A percentile compares a stretch with the other conserved stretches of the same genome.
These are phyloP conservation scores for Leersia perrieri DNA, from an alignment of 176 grass and related monocot genomes.

Conservation along the genomic window DNA sequence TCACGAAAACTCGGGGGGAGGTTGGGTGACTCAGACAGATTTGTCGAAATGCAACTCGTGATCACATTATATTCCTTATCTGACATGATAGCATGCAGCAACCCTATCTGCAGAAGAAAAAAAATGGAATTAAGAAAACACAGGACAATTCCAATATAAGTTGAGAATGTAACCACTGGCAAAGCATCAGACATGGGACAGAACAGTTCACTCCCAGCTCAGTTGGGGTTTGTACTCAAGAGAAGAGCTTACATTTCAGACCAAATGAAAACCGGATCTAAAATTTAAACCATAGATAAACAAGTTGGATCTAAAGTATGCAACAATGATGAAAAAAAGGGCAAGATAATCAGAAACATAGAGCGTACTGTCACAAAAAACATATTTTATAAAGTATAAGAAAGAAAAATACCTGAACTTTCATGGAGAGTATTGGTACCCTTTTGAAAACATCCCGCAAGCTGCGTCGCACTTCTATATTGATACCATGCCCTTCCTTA, in stretches of 20 bases:
- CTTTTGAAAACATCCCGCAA: conserved; percentile 89
- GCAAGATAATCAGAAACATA: background rate
- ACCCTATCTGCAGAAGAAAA: conserved; percentile 60
- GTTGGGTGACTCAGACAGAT: conserved; percentile 80
- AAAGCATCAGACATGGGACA: background rate
- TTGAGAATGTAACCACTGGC: background rate
- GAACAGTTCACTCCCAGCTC: background rate
- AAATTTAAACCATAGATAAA: background rate
- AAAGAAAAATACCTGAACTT: conserved; percentile 67
- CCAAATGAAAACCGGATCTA: background rate
- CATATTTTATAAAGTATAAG: background rate
- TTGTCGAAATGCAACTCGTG: conserved; percentile 80
- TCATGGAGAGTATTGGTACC: conserved; percentile 71
- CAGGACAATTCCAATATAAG: background rate
- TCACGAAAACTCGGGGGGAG: conserved; percentile 90
- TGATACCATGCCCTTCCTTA: conserved; percentile 69
- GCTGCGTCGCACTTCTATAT: conserved; percentile 85
- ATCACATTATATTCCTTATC: conserved; percentile 96
- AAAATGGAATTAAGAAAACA: conserved; percentile 7
- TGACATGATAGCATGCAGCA: conserved; percentile 89
- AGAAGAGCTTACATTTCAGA: background rate
- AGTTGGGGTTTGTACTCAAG: background rate
- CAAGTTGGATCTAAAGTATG: background rate
- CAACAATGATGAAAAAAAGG: background rate
- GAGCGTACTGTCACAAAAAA: background rate